These are phyloP conservation scores for Raddia guianensis DNA, from an alignment of 176 grass and related monocot species.

Conservation along the genomic window DNA sequence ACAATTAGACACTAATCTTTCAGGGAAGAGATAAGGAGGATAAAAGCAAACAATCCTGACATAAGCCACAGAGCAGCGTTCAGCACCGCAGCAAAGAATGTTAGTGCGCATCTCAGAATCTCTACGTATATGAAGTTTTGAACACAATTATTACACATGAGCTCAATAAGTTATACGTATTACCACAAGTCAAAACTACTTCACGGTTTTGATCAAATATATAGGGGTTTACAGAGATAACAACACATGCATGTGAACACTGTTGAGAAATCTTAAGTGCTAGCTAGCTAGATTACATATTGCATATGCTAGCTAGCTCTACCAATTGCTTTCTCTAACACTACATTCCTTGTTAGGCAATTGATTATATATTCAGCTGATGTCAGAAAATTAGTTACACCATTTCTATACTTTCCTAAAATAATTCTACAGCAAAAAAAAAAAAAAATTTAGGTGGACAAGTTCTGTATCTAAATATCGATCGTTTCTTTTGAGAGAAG, in stretches of 20 bases:
- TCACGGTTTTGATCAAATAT: background rate
- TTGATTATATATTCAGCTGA: background rate
- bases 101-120: slow-evolving; percentile 34
- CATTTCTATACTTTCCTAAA: background rate
- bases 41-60: slow-evolving; percentile 72
- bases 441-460: background rate
- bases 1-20: background rate
- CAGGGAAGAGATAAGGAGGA: slow-evolving; percentile 77
- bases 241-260: background rate
- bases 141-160: background rate
- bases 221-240: background rate
- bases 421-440: too few species aligned
- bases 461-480: background rate
- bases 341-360: background rate
- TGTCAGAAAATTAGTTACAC: background rate
- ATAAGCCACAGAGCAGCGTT: slow-evolving; percentile 85
- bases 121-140: background rate
- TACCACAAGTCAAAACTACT: background rate
- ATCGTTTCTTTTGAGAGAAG: too few species aligned
- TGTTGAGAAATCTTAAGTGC: background rate
- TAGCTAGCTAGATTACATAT: background rate
- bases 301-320: background rate
- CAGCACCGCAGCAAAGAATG: slow-evolving; percentile 77
- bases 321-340: background rate
- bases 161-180: background rate